Evolutionary conservation across 176 grass and related monocot species (phyloP), one percentile per base, ranked within the genome.

Genomic region (Oryza brachyantha): DNA sequence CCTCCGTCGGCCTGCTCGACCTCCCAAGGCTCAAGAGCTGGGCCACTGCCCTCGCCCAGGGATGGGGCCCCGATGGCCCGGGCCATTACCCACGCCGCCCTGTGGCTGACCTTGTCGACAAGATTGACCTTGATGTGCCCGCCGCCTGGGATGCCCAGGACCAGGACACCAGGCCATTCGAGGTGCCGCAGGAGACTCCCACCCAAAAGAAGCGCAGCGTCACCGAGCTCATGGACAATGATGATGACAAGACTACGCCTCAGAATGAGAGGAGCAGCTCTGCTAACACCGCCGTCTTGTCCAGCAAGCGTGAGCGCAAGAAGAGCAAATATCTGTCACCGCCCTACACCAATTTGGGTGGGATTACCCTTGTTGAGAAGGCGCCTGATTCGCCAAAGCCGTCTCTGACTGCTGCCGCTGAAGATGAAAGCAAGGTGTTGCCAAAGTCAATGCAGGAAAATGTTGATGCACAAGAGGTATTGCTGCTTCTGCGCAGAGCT

Each of bases 261-360:
- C 48, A 16, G 55, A 22, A 29, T 16, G 39, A 77, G 12, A 78
- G 36, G n/a, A 7, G 5, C 16, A n/a, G n/a, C n/a, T n/a, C n/a
- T n/a, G 34, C 29, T 43, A 57, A 10, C 17, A 14, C 16, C 19
- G 34, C 26, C 7, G n/a, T 52, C 6, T 38, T 73, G 19, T 92
- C 84, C 0, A 57, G 52, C 68, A 90, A 84, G 79, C 81, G 95
- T 13, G 61, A 88, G 64, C 65, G 92, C 41, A 94, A 98, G 87
- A 92, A 76, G 90, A 98, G 95, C 78, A 94, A 85, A 70, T 98
- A 98, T 64, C 76, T 98, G 2, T 98, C 90, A 10, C 85, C 85
- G 42, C 95, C 95, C 0, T 98, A 92, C 82, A 89, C 83, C 79
- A 21, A 84, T 12, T 2, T 90, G 41, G 41, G 21, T 17, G 35